phyloP scores from a whole-genome alignment of 2,329 filamentous ascomycete species.

The Mycocentrospora acerina region DNA sequence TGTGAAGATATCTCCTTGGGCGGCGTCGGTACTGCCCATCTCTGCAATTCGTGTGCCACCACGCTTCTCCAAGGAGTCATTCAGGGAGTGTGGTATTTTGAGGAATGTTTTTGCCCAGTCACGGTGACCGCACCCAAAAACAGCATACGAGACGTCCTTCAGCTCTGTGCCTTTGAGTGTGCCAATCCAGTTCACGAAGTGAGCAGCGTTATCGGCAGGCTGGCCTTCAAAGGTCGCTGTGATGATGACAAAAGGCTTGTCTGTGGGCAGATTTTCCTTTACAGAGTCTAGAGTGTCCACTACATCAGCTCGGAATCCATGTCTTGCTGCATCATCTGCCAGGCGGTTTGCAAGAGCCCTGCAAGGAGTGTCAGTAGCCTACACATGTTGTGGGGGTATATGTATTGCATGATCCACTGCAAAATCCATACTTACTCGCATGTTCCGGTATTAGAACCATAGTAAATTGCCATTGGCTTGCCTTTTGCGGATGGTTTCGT shows the following conservation, averaged over 20 bases:
- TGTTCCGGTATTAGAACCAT: constrained; percentile 46
- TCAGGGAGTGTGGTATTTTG: constrained; percentile 42
- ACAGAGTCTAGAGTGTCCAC: constrained; percentile 39
- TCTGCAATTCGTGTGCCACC: constrained; percentile 36
- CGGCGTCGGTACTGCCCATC: constrained; percentile 40
- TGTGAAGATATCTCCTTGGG: constrained; percentile 43
- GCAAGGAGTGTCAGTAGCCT: too few species aligned
- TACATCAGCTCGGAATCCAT: constrained; percentile 40
- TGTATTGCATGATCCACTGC: too few species aligned
- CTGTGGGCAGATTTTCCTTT: constrained; percentile 36
- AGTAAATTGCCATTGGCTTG: constrained; percentile 40
- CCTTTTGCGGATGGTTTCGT: constrained; percentile 20
- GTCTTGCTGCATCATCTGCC: constrained; percentile 35
- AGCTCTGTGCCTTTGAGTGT: constrained; percentile 30
- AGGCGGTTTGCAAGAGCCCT: constrained; percentile 42
- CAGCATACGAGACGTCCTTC: constrained; percentile 40
- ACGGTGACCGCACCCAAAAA: constrained; percentile 46
- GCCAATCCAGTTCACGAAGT: constrained; percentile 45
- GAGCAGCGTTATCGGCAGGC: constrained; percentile 46
- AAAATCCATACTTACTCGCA: constrained; percentile 28
- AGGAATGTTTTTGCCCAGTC: constrained; percentile 48
- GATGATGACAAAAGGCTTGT: constrained; percentile 43
- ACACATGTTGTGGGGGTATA: too few species aligned
- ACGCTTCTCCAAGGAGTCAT: constrained; percentile 30
- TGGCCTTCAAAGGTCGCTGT: constrained; percentile 47